A percentile compares a stretch with the other conserved stretches of the same genome.
Evolutionary conservation across 495 filamentous ascomycete genomes (phyloP).

Genomic region (Podospora comata): DNA sequence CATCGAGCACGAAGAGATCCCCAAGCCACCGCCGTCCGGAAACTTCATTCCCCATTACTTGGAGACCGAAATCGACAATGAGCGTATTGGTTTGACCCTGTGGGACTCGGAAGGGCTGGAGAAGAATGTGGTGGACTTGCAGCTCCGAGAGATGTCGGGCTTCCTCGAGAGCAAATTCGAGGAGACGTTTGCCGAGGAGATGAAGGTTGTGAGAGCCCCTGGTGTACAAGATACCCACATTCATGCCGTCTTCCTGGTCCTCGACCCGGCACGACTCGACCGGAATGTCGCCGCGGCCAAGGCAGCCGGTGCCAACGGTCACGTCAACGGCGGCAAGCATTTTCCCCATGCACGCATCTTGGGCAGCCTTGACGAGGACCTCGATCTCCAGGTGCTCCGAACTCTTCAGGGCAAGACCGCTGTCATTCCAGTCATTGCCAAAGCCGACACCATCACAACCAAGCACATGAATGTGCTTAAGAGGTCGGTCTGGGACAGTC

Average conservation of each 20-base stretch:
- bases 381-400: constrained; percentile 87
- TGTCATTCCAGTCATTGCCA: constrained; percentile 92
- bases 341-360: constrained; percentile 45
- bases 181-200: constrained; percentile 95
- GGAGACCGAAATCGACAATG: constrained; percentile 90
- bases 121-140: constrained; percentile 88
- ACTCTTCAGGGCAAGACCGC: constrained; percentile 92
- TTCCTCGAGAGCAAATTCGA: constrained; percentile 98
- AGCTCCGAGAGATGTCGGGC: constrained; percentile 82
- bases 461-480: constrained; percentile 93
- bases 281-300: constrained; percentile 71
- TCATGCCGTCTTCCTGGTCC: constrained; percentile 88
- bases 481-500: constrained; percentile 80
- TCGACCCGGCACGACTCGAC: constrained; percentile 86
- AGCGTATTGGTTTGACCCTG: constrained; percentile 87
- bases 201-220: constrained; percentile 90
- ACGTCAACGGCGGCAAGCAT: constrained; percentile 49
- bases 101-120: constrained; percentile 96
- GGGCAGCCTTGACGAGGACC: constrained; percentile 80
- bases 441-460: constrained; percentile 92
- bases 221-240: constrained; percentile 95
- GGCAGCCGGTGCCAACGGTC: constrained; percentile 51
- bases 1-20: constrained; percentile 51
- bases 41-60: constrained; percentile 83
- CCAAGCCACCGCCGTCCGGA: constrained; percentile 45